phyloP scores from a whole-genome alignment of 179 eudicot genomes.

The Amaranthus tricolor region DNA sequence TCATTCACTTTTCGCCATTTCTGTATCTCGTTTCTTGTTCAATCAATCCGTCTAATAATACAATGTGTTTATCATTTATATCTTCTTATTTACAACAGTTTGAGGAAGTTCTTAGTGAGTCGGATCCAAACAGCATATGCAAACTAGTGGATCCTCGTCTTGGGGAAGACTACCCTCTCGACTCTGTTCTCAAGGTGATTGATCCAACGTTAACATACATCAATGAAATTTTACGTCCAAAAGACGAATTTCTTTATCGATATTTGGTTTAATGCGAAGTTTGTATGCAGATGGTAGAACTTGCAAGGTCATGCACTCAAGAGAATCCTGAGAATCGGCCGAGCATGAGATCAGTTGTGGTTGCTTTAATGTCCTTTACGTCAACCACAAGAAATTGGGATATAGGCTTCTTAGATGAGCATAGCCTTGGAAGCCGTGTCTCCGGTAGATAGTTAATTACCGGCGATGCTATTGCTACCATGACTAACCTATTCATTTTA shows the following conservation, averaged over 20 bases:
- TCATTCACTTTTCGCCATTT: not conserved
- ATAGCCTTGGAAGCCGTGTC: constrained; percentile 37
- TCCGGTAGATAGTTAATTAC: constrained; percentile 39
- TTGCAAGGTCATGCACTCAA: constrained; percentile 59
- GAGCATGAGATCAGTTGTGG: constrained; percentile 66
- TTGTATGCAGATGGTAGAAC: constrained; percentile 49
- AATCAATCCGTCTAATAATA: not conserved
- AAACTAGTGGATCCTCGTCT: constrained; percentile 56
- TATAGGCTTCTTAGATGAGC: constrained; percentile 39
- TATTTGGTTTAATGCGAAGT: not conserved
- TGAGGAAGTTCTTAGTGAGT: constrained; percentile 40
- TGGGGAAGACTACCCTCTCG: constrained; percentile 48
- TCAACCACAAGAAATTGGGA: constrained; percentile 46
- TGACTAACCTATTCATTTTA: not conserved
- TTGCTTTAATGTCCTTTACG: constrained; percentile 51
- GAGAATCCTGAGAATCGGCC: constrained; percentile 59
- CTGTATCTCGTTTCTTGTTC: not conserved
- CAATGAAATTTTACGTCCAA: not conserved
- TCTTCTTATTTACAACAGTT: constrained; percentile 36
- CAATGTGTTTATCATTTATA: not conserved
- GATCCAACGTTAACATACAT: not conserved
- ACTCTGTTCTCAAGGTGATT: constrained; percentile 54
- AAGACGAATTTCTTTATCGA: not conserved
- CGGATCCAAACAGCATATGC: constrained; percentile 44
- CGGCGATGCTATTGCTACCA: not conserved